These are phyloP conservation scores for Dentiscutata heterogama DNA, from an alignment of 371 early-diverging fungal species.

Conservation along the genomic window DNA sequence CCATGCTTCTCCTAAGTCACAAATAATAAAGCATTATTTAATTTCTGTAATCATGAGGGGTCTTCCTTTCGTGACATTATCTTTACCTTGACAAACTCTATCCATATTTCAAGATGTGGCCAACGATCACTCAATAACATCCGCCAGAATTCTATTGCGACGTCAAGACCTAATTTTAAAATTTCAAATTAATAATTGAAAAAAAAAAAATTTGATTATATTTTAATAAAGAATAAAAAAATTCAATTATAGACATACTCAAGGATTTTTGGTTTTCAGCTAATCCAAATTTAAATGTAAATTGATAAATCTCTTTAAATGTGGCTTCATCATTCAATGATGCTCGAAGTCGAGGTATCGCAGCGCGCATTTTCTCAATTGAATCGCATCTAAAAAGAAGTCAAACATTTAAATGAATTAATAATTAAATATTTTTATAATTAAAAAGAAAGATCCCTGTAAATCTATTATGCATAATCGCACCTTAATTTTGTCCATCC, in stretches of 20 bases:
- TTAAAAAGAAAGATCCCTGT: not conserved
- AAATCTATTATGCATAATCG: not conserved
- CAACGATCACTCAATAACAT: conserved; percentile 71
- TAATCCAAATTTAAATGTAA: conserved; percentile 78
- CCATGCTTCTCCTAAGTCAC: conserved; percentile 69
- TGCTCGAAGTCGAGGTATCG: conserved; percentile 61
- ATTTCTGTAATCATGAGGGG: not conserved
- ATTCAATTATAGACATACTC: conserved; percentile 56
- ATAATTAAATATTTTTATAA: not conserved
- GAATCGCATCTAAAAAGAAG: conserved; percentile 65
- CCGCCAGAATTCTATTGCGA: conserved; percentile 82
- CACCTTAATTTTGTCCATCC: conserved; percentile 77
- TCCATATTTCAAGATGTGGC: conserved; percentile 75
- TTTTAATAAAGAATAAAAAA: conserved; percentile 15
- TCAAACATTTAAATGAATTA: not conserved
- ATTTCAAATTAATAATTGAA: not conserved
- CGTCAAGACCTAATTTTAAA: conserved; percentile 68
- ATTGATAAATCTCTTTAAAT: conserved; percentile 83
- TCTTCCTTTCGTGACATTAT: not conserved
- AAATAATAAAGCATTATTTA: not conserved
- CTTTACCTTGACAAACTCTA: conserved; percentile 70
- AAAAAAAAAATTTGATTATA: no score
- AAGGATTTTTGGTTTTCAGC: conserved; percentile 81
- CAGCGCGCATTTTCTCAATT: conserved; percentile 69
- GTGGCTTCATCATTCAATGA: conserved; percentile 62